A percentile compares a stretch with the other conserved stretches of the same genome.
phyloP scores from a whole-genome alignment of 2,329 filamentous ascomycete genomes.

The Cladosporium halotolerans region DNA sequence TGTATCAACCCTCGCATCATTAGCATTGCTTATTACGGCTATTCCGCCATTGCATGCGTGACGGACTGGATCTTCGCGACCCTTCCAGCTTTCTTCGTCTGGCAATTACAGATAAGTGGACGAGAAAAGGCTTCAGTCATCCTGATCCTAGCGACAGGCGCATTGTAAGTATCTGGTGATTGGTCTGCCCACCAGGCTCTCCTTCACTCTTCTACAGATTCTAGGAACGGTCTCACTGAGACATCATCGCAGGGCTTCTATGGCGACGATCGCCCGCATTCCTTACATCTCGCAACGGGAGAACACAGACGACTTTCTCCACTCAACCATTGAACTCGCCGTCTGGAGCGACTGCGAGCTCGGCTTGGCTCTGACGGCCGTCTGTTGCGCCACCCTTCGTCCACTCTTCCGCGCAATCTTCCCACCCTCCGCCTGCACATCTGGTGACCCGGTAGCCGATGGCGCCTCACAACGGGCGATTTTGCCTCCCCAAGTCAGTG shows the following conservation, averaged over 20 bases:
- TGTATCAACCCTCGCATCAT: slow-evolving; percentile 39
- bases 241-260: slow-evolving; percentile 11
- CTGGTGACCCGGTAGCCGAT: not conserved
- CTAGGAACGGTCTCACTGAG: not conserved
- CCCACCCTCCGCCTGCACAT: not conserved
- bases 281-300: slow-evolving; percentile 23
- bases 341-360: slow-evolving; percentile 29
- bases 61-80: slow-evolving; percentile 38
- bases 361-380: slow-evolving; percentile 34
- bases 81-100: slow-evolving; percentile 37
- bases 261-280: slow-evolving; percentile 16
- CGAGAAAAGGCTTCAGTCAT: slow-evolving; percentile 34
- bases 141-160: slow-evolving; percentile 34
- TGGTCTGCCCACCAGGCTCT: not conserved
- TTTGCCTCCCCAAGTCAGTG: not conserved
- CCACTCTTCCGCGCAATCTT: slow-evolving; percentile 35
- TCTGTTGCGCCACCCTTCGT: slow-evolving; percentile 43
- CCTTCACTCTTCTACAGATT: not conserved
- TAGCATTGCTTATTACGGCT: slow-evolving; percentile 34
- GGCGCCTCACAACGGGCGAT: not conserved
- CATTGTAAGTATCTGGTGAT: slow-evolving; percentile 24
- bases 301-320: slow-evolving; percentile 14
- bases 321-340: slow-evolving; percentile 36
- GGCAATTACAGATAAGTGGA: slow-evolving; percentile 34
- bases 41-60: slow-evolving; percentile 32